Percentiles rank a stretch among this genome's conserved stretches.
phyloP scores from a whole-genome alignment of 805 yeast genomes.

The Nakazawaea molendinolei region DNA sequence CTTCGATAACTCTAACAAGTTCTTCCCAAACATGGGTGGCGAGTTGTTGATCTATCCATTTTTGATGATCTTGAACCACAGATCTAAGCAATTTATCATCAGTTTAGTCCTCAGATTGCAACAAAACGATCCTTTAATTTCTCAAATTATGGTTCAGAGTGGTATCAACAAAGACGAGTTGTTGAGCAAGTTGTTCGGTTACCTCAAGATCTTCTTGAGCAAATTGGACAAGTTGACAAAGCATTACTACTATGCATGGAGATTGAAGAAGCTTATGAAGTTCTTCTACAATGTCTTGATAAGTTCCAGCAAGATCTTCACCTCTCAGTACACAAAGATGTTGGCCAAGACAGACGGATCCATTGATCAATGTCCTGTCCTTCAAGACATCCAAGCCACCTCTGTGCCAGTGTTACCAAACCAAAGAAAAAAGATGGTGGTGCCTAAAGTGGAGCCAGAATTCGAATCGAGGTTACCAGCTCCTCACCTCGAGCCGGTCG shows the following conservation, averaged over 20 bases:
- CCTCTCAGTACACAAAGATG: constrained; percentile 24
- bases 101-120: constrained; percentile 43
- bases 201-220: constrained; percentile 26
- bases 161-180: constrained; percentile 28
- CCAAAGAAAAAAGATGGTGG: constrained; percentile 7
- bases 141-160: constrained; percentile 26
- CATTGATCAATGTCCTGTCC: constrained; percentile 14
- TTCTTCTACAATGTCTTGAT: constrained; percentile 29
- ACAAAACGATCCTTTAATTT: constrained; percentile 27
- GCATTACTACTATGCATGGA: constrained; percentile 39
- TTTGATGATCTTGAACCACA: constrained; percentile 45
- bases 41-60: constrained; percentile 44
- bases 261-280: constrained; percentile 34
- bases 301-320: constrained; percentile 28
- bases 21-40: constrained; percentile 30
- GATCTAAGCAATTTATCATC: constrained; percentile 53
- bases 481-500: too few relatives aligned
- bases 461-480: too few relatives aligned
- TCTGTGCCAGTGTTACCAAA: constrained; percentile 11
- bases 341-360: constrained; percentile 1
- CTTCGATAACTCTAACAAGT: constrained; percentile 20
- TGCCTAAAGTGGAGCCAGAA: too few relatives aligned
- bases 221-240: constrained; percentile 30
- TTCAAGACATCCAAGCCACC: constrained; percentile 12
- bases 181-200: constrained; percentile 25